Evolutionary conservation across 2,329 filamentous ascomycete species (phyloP), one percentile per base, ranked within the genome.

Genomic region (Colletotrichum scovillei): DNA sequence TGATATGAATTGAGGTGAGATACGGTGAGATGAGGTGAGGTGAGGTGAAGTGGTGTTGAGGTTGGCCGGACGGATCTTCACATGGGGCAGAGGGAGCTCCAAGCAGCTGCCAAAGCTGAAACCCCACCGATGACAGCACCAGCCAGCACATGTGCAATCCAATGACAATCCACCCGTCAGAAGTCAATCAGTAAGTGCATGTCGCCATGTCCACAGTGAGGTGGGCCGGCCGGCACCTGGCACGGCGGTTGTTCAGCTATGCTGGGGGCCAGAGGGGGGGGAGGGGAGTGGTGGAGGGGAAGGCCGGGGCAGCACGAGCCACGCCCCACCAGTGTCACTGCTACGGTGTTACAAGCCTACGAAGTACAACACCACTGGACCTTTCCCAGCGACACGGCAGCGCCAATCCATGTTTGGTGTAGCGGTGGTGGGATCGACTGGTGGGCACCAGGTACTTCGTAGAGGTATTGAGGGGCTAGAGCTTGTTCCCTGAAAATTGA

Each of bases 401-500:
- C 52, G 35, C 70, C 67, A 70, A 60, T 62, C 70, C 55, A 49
- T 60, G 70, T 70, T 56, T 65, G 70, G 70, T 60, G 67, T 59
- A 49, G 60, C 42, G 42, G 56, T 70, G 32, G 64, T 66, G 59
- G 59, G 65, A 63, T 57, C 35, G 42, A 58, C 35, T 55, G 24
- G 52, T 8, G 30, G 49, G 38, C 38, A 42, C 14, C 14, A 3
- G 38, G 38, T 35, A 35, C 32, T 35, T 35, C 32, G 32, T 35
- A 12, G 11, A 53, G 58, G 58, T 49, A 59, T 53, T 69, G 38
- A 59, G 52, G 58, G 58, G 55, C 59, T 73, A 56, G 70, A 73
- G 67, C 70, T 73, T 72, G 68, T 67, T 73, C 72, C 72, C 72
- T 74, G 68, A 19, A 73, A 72, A 19, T 71, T 71, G 57, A 52